Conservation (phyloP, 176 grass and related monocot genomes). For the Juncus inflexus region DNA sequence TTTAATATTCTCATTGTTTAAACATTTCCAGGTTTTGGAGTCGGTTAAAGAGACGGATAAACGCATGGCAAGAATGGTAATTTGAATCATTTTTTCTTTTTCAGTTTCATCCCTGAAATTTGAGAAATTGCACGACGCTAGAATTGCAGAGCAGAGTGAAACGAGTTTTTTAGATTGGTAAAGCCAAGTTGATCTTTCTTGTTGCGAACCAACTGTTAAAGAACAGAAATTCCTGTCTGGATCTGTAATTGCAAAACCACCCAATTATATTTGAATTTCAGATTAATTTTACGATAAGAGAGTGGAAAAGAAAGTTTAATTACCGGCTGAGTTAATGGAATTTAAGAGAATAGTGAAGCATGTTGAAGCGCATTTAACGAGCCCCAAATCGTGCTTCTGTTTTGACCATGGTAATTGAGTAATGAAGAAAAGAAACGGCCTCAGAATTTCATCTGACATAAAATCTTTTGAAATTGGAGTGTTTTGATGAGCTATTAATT, state of each 20-base stretch:
- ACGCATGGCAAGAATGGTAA: conserved; percentile 65
- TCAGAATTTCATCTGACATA: conserved; percentile 72
- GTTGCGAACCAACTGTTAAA: conserved; percentile 45
- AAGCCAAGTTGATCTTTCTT: conserved; percentile 84
- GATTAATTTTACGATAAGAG: background rate
- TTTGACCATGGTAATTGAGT: conserved; percentile 50
- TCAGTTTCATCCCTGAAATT: conserved; percentile 39
- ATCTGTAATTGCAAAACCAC: conserved; percentile 51
- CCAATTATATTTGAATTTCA: conserved; percentile 30
- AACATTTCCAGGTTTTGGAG: conserved; percentile 66
- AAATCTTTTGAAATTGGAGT: conserved; percentile 48
- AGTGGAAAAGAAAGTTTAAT: conserved; percentile 4
- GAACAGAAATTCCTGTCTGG: conserved; percentile 70
- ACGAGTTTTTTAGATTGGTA: conserved; percentile 75
- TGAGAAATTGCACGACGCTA: conserved; percentile 60
- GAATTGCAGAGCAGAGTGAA: conserved; percentile 77
- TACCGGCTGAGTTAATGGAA: conserved; percentile 77
- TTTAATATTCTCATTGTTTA: conserved; percentile 40
- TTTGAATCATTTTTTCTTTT: conserved; percentile 28
- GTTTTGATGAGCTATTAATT: conserved; percentile 41
- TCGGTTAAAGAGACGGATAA: conserved; percentile 82
- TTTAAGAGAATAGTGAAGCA: conserved; percentile 86
- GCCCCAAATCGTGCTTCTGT: conserved; percentile 35
- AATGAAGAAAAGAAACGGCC: conserved; percentile 85
- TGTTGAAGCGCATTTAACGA: conserved; percentile 39